Conservation (phyloP, 352 stramenopile genomes). For the Peronospora tabacina region DNA sequence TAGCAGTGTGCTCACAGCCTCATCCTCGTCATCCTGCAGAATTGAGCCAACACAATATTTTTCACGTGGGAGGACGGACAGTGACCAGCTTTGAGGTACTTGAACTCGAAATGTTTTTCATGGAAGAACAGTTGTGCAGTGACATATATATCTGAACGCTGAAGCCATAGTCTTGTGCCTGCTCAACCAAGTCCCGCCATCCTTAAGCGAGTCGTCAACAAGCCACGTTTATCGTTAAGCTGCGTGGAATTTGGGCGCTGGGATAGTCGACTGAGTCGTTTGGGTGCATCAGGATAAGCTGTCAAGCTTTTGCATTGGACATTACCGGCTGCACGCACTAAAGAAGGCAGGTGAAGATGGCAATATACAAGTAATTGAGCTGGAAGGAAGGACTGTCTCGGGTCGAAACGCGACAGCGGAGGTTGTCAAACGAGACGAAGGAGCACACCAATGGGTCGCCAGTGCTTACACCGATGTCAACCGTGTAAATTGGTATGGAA, state of each 20-base stretch:
- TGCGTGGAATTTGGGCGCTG: constrained; percentile 68
- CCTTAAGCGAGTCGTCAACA: constrained; percentile 24
- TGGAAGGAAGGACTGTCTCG: no score
- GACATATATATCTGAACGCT: constrained; percentile 88
- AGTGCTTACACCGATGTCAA: no score
- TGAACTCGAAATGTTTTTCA: constrained; percentile 93
- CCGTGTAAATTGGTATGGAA: no score
- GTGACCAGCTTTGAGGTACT: constrained; percentile 78
- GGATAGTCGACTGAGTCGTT: constrained; percentile 37
- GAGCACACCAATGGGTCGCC: no score
- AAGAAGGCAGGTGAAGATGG: neutral
- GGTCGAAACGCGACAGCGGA: no score
- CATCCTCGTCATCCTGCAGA: constrained; percentile 16
- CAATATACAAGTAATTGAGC: neutral
- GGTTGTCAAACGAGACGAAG: no score
- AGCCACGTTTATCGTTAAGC: constrained; percentile 40
- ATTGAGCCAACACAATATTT: constrained; percentile 35
- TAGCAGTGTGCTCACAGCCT: constrained; percentile 5
- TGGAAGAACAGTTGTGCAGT: constrained; percentile 91
- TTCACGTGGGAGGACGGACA: constrained; percentile 85
- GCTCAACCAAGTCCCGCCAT: constrained; percentile 64
- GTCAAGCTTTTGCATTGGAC: constrained; percentile 78
- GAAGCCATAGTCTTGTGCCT: constrained; percentile 85
- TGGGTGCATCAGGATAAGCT: constrained; percentile 67
- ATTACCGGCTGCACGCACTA: constrained; percentile 38